These are phyloP conservation scores for Ilyonectria robusta DNA, from an alignment of 2,329 filamentous ascomycete species.

Conservation along the genomic window DNA sequence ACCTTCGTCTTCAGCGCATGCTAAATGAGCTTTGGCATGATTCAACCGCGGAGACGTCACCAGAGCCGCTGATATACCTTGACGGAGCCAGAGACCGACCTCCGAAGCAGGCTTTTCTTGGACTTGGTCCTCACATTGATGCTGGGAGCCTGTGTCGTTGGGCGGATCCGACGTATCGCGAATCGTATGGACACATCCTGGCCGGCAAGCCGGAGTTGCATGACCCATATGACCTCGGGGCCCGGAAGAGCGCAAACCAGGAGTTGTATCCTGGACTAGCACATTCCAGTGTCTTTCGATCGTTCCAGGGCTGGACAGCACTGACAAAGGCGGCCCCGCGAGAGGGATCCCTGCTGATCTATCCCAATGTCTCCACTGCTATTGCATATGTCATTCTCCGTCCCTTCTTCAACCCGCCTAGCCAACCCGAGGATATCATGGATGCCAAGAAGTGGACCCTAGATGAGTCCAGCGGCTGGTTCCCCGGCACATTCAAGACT, in stretches of 20 bases:
- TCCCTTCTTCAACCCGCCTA: conserved; percentile 57
- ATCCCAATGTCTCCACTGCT: conserved; percentile 53
- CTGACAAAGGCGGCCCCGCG: conserved; percentile 51
- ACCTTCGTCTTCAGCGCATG: conserved; percentile 52
- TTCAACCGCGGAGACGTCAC: conserved; percentile 43
- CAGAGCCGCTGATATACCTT: conserved; percentile 57
- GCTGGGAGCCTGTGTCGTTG: conserved; percentile 59
- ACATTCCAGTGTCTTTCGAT: conserved; percentile 56
- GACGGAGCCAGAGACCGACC: conserved; percentile 57
- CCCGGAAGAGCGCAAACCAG: conserved; percentile 53
- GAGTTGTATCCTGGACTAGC: conserved; percentile 52
- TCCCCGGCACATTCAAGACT: conserved; percentile 53
- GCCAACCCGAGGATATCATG: conserved; percentile 48
- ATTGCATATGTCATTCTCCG: conserved; percentile 59
- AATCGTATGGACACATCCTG: conserved; percentile 55
- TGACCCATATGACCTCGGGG: conserved; percentile 55
- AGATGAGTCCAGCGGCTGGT: conserved; percentile 49
- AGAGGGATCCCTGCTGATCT: conserved; percentile 57
- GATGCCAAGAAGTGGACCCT: conserved; percentile 56
- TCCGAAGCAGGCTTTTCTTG: conserved; percentile 55
- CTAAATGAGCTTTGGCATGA: conserved; percentile 59
- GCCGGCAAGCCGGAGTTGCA: conserved; percentile 53
- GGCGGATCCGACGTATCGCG: conserved; percentile 56
- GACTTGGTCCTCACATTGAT: conserved; percentile 61
- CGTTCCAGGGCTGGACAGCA: conserved; percentile 60